Percentiles rank a stretch among this genome's conserved stretches.
Conservation (phyloP, 2,329 filamentous ascomycete genomes). For the Gliomastix tumulicola region DNA sequence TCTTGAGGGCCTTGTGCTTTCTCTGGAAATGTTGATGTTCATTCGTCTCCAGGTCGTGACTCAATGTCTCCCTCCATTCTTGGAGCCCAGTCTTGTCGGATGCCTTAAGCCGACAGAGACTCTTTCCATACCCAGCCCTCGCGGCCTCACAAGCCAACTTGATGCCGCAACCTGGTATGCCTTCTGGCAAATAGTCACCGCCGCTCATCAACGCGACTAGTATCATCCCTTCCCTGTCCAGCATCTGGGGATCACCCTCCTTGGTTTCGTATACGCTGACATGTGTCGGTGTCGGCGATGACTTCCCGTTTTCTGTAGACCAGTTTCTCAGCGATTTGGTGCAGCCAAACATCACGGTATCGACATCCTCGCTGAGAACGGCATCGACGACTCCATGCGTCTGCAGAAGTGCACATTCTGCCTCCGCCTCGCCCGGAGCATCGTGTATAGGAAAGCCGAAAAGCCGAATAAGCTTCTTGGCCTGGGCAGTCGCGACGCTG, state of each 20-base stretch:
- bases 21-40: conserved; percentile 73
- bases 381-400: conserved; percentile 79
- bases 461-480: conserved; percentile 74
- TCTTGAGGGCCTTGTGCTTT: conserved; percentile 64
- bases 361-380: conserved; percentile 92
- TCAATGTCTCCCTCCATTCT: conserved; percentile 65
- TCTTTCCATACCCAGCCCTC: conserved; percentile 74
- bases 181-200: conserved; percentile 86
- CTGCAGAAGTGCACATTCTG: conserved; percentile 87
- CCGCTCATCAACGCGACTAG: conserved; percentile 91
- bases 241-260: no score
- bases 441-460: conserved; percentile 82
- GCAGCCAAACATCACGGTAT: conserved; percentile 96
- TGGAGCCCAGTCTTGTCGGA: conserved; percentile 52
- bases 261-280: conserved; percentile 71
- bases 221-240: conserved; percentile 87
- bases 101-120: conserved; percentile 59
- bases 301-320: conserved; percentile 59
- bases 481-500: conserved; percentile 63
- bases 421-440: conserved; percentile 91
- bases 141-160: conserved; percentile 89
- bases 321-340: conserved; percentile 73
- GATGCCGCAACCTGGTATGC: conserved; percentile 79
- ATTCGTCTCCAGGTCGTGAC: conserved; percentile 75
- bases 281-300: conserved; percentile 70